Conservation (phyloP, 192 early-diverging fungal genomes). For the Mortierella antarctica region DNA sequence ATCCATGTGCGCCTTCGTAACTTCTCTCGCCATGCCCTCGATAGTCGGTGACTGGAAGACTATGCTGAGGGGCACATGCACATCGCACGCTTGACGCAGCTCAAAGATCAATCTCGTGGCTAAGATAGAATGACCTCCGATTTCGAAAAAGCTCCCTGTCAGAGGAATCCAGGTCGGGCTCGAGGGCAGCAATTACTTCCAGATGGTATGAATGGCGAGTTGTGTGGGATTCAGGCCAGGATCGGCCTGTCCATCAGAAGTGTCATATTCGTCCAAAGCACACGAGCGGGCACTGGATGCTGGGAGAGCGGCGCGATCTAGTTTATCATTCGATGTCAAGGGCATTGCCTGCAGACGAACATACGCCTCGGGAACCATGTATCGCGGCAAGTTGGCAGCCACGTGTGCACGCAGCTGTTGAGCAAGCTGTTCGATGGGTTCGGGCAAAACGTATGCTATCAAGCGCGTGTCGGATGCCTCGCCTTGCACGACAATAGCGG, state of each 20-base stretch:
- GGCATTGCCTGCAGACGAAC: slow-evolving; percentile 94
- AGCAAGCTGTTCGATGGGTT: no score
- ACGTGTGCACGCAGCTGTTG: no score
- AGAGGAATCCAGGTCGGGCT: slow-evolving; percentile 71
- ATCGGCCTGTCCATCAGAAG: slow-evolving; percentile 33
- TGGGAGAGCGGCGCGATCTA: slow-evolving; percentile 97
- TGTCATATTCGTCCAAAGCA: slow-evolving; percentile 17
- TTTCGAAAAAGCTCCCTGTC: slow-evolving; percentile 95
- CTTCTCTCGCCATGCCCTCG: slow-evolving; percentile 88
- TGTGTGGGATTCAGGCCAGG: slow-evolving; percentile 73
- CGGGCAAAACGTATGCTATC: no score
- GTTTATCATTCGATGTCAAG: slow-evolving; percentile 98
- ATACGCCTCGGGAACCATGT: slow-evolving; percentile 94
- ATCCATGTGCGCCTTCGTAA: slow-evolving; percentile 72
- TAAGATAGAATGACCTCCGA: slow-evolving; percentile 97
- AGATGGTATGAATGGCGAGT: slow-evolving; percentile 77
- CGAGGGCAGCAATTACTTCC: slow-evolving; percentile 83
- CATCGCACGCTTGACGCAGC: slow-evolving; percentile 83
- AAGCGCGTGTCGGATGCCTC: no score
- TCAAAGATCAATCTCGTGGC: slow-evolving; percentile 97
- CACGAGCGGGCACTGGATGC: slow-evolving; percentile 67
- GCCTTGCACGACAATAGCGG: no score
- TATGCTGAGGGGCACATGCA: slow-evolving; percentile 88
- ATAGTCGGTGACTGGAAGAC: slow-evolving; percentile 93
- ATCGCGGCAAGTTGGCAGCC: slow-evolving; percentile 41